phyloP scores from a whole-genome alignment of 164 flowering plant species.

The Piper longum region DNA sequence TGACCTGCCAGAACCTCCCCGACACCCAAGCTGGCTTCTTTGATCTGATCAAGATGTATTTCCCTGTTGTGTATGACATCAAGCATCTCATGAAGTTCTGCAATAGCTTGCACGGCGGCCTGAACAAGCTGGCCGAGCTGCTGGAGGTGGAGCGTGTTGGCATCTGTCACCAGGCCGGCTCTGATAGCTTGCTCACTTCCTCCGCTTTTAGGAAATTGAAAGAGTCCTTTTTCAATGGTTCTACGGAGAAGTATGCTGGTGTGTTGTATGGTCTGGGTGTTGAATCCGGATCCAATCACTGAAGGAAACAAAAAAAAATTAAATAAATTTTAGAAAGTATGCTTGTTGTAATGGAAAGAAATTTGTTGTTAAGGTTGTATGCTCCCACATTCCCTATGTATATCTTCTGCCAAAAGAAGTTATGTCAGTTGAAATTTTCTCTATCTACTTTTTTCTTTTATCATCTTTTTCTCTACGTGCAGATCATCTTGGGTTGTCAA shows the following conservation, averaged over 20 bases:
- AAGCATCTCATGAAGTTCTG: conserved; percentile 55
- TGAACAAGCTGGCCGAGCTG: conserved; percentile 50
- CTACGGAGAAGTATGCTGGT: conserved; percentile 43
- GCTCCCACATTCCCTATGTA: conserved; percentile 7
- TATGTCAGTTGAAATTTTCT: conserved; percentile 1
- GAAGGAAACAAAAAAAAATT: neutral
- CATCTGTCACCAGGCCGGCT: conserved; percentile 49
- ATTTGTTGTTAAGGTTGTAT: conserved; percentile 1
- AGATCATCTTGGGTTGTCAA: too few relatives aligned
- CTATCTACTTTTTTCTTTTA: neutral
- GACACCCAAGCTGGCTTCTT: conserved; percentile 30
- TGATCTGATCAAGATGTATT: conserved; percentile 28
- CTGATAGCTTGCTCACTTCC: conserved; percentile 57
- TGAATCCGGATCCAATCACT: conserved; percentile 24
- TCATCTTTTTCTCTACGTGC: neutral
- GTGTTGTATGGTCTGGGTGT: conserved; percentile 42
- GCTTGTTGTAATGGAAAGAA: conserved; percentile 9
- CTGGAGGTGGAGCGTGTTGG: conserved; percentile 51
- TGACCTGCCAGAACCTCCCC: conserved; percentile 34
- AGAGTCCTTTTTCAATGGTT: conserved; percentile 36
- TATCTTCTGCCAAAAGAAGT: conserved; percentile 7
- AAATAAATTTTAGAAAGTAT: neutral
- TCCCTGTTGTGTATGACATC: conserved; percentile 47
- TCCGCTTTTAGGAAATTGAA: conserved; percentile 49
- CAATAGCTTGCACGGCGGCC: conserved; percentile 49